A percentile compares a stretch with the other conserved stretches of the same genome.
phyloP scores from a whole-genome alignment of 371 early-diverging fungal genomes.

The Mucor indicus region DNA sequence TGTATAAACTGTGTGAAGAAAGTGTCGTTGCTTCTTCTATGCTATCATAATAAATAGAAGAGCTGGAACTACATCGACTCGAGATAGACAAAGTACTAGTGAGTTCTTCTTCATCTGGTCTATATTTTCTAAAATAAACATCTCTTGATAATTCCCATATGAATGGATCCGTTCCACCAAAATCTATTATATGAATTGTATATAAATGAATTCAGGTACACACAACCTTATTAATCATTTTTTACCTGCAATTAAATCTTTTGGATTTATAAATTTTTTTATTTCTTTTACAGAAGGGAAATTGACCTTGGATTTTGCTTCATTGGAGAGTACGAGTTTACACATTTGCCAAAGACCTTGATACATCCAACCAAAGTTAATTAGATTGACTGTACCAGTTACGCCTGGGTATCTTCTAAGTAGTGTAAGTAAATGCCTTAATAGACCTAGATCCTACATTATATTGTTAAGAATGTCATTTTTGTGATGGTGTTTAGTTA shows the following conservation, averaged over 20 bases:
- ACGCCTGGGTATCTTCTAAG: slow-evolving; percentile 38
- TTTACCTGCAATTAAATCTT: slow-evolving; percentile 34
- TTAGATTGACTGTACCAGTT: slow-evolving; percentile 34
- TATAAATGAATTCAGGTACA: too few species aligned
- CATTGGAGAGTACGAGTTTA: slow-evolving; percentile 37
- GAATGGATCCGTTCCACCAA: slow-evolving; percentile 23
- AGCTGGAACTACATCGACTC: slow-evolving; percentile 32
- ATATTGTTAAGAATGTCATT: too few species aligned
- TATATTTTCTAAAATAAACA: slow-evolving; percentile 10
- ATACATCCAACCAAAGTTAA: slow-evolving; percentile 52
- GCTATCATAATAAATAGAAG: slow-evolving; percentile 29
- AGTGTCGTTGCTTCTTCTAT: slow-evolving; percentile 8
- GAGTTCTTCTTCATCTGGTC: slow-evolving; percentile 1
- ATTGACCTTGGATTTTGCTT: slow-evolving; percentile 39
- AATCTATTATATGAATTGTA: too few species aligned
- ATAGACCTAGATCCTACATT: slow-evolving; percentile 27
- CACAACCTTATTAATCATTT: too few species aligned
- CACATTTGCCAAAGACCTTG: slow-evolving; percentile 51
- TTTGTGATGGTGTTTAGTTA: not conserved
- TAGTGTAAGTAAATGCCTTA: slow-evolving; percentile 29
- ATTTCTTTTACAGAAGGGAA: slow-evolving; percentile 35
- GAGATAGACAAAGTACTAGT: not conserved
- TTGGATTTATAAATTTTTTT: slow-evolving; percentile 12
- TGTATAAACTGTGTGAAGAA: slow-evolving; percentile 20
- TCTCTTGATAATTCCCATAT: slow-evolving; percentile 22